Base-by-base conservation (phyloP, 306 rosid genomes). In the Corylus heterophylla region DNA sequence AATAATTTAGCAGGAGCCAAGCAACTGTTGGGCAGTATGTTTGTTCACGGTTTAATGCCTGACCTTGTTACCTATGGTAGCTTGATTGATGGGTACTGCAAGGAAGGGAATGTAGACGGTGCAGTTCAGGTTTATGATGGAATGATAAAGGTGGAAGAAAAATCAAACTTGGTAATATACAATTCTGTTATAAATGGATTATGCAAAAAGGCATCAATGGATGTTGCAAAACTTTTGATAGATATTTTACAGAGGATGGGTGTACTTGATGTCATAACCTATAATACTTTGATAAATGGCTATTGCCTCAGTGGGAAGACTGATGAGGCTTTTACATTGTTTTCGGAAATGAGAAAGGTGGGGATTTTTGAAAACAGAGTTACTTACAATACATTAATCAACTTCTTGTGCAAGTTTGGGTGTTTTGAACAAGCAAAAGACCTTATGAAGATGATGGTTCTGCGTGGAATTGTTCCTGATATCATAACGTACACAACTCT, bases 341-440 rank as follows among this genome's bases (percentile, higher is more conserved):
- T 79, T 76, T 12, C 54, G 3, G 85, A 83, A 74, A 88, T 89
- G 91, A 74, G 76, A 48, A 64, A 78, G 44, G 42, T 45, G 77
- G 91, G 90, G 35, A 77, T 81, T 80, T 82, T 76, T 25, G 73
- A 52, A n/a, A 88, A 86, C 69, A 69, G 18, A 49, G 86, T 87
- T 71, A 80, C 91, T n/a, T 90, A 84, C 76, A 90, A 90, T 74
- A 86, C 75, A 61, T 51, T 88, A 80, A 80, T 90, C 18, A 90
- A 84, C 71, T 76, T 86, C 64, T 80, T 88, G 74, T 90, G 86
- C 86, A 88, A 88, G 84, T 82, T 64, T 74, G 89, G 87, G 13
- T 69, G 68, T 73, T 75, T 74, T 64, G 79, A 71, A 77, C 73
- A 83, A 66, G 89, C 90, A 18, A 83, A 84, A 75, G 89, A 86